Conservation (phyloP, 495 filamentous ascomycete species). For the Poronia punctata region DNA sequence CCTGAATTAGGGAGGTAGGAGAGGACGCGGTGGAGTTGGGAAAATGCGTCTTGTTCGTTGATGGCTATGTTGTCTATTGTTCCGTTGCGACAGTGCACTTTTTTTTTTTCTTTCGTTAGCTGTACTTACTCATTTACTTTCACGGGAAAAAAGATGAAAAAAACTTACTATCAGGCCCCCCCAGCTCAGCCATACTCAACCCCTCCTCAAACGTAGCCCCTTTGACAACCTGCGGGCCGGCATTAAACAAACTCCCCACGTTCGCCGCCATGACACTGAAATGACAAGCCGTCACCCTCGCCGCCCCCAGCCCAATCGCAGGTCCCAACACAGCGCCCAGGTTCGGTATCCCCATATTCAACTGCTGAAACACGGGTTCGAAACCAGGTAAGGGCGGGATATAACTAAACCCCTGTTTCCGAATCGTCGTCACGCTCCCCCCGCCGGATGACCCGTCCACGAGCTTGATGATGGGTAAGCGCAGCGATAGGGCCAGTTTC, state of each 20-base stretch:
- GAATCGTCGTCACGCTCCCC: slow-evolving; percentile 54
- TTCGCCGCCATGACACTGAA: slow-evolving; percentile 62
- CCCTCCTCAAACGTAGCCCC: slow-evolving; percentile 54
- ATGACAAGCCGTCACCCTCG: slow-evolving; percentile 52
- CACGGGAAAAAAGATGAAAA: slow-evolving; percentile 43
- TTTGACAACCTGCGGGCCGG: slow-evolving; percentile 56
- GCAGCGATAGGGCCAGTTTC: slow-evolving; percentile 42
- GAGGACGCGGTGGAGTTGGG: slow-evolving; percentile 51
- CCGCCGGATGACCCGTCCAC: slow-evolving; percentile 58
- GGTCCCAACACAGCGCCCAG: slow-evolving; percentile 56
- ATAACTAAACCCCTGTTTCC: slow-evolving; percentile 49
- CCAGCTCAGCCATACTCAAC: slow-evolving; percentile 46
- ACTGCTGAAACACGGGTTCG: slow-evolving; percentile 43
- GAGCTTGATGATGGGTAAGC: slow-evolving; percentile 54
- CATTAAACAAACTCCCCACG: slow-evolving; percentile 55
- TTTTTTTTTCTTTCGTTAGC: too few species aligned
- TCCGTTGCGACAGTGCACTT: slow-evolving; percentile 57
- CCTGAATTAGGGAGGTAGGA: slow-evolving; percentile 52
- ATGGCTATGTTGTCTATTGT: slow-evolving; percentile 59
- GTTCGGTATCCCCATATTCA: slow-evolving; percentile 58
- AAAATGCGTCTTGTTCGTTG: slow-evolving; percentile 53
- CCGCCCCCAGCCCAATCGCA: slow-evolving; percentile 57
- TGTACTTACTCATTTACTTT: too few species aligned
- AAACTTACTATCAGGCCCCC: slow-evolving; percentile 53
- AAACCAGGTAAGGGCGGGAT: slow-evolving; percentile 48